phyloP scores from a whole-genome alignment of 306 rosid species.

The Quercus robur region DNA sequence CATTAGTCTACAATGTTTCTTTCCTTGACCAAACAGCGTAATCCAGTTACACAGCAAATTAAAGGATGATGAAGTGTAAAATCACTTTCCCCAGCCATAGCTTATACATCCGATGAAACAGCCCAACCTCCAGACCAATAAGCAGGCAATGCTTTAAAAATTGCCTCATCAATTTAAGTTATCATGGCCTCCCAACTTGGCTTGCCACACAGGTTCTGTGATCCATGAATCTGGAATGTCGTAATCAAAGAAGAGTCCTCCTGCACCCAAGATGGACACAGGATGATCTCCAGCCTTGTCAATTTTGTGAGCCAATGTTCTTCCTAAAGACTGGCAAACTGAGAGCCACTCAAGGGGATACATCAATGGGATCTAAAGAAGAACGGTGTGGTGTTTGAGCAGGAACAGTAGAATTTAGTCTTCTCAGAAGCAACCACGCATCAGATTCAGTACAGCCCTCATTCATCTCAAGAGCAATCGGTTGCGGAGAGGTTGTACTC shows the following conservation, averaged over 20 bases:
- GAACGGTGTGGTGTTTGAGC: constrained; percentile 22
- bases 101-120: background rate
- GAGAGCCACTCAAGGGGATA: constrained; percentile 50
- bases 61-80: background rate
- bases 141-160: background rate
- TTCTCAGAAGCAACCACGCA: constrained; percentile 72
- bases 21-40: background rate
- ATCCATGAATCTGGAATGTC: background rate
- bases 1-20: background rate
- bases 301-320: constrained; percentile 12
- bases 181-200: background rate
- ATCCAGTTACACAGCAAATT: background rate
- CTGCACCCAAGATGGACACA: background rate
- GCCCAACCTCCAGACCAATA: background rate
- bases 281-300: background rate
- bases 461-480: constrained; percentile 70
- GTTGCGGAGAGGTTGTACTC: constrained; percentile 43
- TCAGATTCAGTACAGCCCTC: constrained; percentile 75
- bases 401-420: constrained; percentile 41
- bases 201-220: background rate
- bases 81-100: background rate
- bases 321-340: constrained; percentile 4
- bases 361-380: constrained; percentile 34
- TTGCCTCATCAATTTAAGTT: background rate
- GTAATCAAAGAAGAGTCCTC: background rate